Evolutionary conservation across 306 rosid genomes (phyloP).

Genomic region (Ceratonia siliqua): DNA sequence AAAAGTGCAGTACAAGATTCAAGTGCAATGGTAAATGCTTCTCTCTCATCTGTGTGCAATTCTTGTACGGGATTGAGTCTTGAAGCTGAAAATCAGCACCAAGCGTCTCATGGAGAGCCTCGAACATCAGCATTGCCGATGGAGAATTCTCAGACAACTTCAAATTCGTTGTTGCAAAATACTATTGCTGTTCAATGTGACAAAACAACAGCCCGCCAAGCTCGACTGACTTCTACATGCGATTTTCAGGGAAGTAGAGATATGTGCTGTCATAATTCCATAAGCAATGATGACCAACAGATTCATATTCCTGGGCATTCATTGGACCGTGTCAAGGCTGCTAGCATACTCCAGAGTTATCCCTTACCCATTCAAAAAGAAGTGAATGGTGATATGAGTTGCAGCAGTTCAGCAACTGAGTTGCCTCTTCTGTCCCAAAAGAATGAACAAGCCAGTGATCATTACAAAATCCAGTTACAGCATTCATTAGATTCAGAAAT

Average conservation of each 20-base stretch:
- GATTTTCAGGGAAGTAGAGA: slow-evolving; percentile 48
- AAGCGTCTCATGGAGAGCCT: slow-evolving; percentile 42
- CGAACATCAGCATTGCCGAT: slow-evolving; percentile 30
- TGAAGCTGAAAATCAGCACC: slow-evolving; percentile 42
- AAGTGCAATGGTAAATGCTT: slow-evolving; percentile 45
- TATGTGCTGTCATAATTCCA: slow-evolving; percentile 35
- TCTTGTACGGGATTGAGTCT: slow-evolving; percentile 57
- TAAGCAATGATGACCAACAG: slow-evolving; percentile 48
- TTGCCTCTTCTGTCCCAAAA: slow-evolving; percentile 55
- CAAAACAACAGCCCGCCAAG: slow-evolving; percentile 46
- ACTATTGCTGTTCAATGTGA: slow-evolving; percentile 41
- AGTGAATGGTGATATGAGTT: slow-evolving; percentile 48
- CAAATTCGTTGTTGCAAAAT: slow-evolving; percentile 44
- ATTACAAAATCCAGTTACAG: slow-evolving; percentile 31
- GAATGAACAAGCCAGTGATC: slow-evolving; percentile 40
- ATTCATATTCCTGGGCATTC: slow-evolving; percentile 33
- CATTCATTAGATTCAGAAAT: slow-evolving; percentile 62
- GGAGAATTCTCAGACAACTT: slow-evolving; percentile 39
- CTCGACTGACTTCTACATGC: slow-evolving; percentile 50
- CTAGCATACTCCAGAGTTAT: slow-evolving; percentile 54
- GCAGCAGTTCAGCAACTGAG: slow-evolving; percentile 46
- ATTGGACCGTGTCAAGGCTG: slow-evolving; percentile 39
- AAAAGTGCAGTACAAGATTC: slow-evolving; percentile 47
- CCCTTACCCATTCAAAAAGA: slow-evolving; percentile 53
- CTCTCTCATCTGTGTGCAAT: slow-evolving; percentile 42